Evolutionary conservation across 148 eudicot species (phyloP), one percentile per base, ranked within the genome.

Genomic region (Limonium bicolor): DNA sequence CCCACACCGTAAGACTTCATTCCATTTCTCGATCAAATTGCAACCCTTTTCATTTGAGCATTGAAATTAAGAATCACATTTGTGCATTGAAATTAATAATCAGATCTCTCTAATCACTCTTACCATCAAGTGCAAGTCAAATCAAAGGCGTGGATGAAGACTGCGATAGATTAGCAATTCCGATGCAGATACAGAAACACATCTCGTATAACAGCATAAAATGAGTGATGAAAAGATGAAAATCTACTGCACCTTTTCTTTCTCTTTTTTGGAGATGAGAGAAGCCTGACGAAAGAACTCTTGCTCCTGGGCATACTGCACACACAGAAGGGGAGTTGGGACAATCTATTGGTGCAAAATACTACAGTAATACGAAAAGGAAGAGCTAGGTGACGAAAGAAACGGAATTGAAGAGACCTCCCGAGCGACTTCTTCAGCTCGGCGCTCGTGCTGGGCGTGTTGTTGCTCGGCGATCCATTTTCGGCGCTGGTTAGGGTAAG

Each of bases 401-500:
- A 43, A 13, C 3, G 31, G 2, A 6, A 43, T n/a, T 25, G 20
- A 16, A 0, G 0, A 2, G 6, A 77, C 95, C 92, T 90, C 99
- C 41, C 95, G 93, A 17, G 93, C 65, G 46, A 84, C 77, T 57
- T 90, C 99, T 11, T 80, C 77, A 30, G 70, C 49, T 13, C 88
- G 87, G 40, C 87, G 93, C 9, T 70, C 53, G 47, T 58, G 90
- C 30, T 77, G 77, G 35, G 85, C 85, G 41, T 84, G 87, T 49
- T 92, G 78, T 41, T 90, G 99, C 44, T 90, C 99, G 64, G 99
- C 93, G 62, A 90, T 90, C 99, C 99, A 90, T 60, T 90, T 90
- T 42, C 95, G 87, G 59, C 99, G 93, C 53, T 90, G 99, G 51
- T 90, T 90, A 23, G 99, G 99, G 65, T 90, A 90, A 28, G 99